Evolutionary conservation across 2,329 filamentous ascomycete genomes (phyloP).

Genomic region (Xylariaceae sp.): DNA sequence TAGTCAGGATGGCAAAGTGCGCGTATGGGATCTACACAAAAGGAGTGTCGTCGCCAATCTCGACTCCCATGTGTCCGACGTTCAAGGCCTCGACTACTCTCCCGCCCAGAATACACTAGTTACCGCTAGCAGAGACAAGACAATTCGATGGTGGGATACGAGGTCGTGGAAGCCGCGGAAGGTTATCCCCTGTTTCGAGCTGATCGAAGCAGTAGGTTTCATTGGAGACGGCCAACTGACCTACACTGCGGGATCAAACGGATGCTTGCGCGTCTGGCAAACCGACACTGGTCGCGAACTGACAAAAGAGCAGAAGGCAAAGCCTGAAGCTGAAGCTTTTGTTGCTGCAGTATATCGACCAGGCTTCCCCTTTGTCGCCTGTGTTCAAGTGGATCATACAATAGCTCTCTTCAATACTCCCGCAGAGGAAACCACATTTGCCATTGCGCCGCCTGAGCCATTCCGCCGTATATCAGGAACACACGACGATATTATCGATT

Average conservation of each 20-base stretch:
- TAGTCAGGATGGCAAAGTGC: slow-evolving; percentile 90
- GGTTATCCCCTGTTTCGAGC: slow-evolving; percentile 84
- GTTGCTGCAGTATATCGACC: slow-evolving; percentile 73
- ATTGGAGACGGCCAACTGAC: slow-evolving; percentile 73
- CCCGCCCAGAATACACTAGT: slow-evolving; percentile 75
- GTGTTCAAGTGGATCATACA: slow-evolving; percentile 89
- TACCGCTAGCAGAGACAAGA: slow-evolving; percentile 90
- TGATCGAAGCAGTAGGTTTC: slow-evolving; percentile 85
- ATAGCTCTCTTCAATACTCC: slow-evolving; percentile 72
- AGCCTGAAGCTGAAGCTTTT: slow-evolving; percentile 70
- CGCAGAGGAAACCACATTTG: slow-evolving; percentile 46
- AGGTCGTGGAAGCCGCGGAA: slow-evolving; percentile 82
- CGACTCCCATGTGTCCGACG: slow-evolving; percentile 93
- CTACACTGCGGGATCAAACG: slow-evolving; percentile 85
- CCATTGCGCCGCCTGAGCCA: slow-evolving; percentile 53
- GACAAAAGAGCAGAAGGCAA: slow-evolving; percentile 72
- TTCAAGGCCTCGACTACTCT: slow-evolving; percentile 87
- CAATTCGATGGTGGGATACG: slow-evolving; percentile 89
- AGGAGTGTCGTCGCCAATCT: slow-evolving; percentile 77
- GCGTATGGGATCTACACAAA: slow-evolving; percentile 91
- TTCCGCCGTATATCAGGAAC: slow-evolving; percentile 89
- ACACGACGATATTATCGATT: slow-evolving; percentile 96
- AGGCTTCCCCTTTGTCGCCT: slow-evolving; percentile 73
- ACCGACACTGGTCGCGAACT: slow-evolving; percentile 78
- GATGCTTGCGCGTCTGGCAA: slow-evolving; percentile 83